A percentile compares a stretch with the other conserved stretches of the same genome.
Conservation (phyloP, 805 yeast genomes). For the Hanseniaspora guilliermondii region DNA sequence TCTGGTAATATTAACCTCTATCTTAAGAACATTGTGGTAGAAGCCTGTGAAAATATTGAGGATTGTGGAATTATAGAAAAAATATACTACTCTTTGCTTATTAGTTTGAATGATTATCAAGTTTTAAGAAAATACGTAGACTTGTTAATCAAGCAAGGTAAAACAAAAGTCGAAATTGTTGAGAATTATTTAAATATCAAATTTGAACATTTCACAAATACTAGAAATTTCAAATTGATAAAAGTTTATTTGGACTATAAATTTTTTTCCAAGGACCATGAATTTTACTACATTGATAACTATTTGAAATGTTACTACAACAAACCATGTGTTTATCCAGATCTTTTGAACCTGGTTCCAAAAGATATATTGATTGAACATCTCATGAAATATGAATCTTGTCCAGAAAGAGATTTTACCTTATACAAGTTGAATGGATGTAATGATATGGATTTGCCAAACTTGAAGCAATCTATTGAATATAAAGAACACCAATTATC, state of each 20-base stretch:
- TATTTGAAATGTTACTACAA: neutral
- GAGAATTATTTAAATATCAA: neutral
- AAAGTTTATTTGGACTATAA: conserved; percentile 2
- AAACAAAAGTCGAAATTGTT: neutral
- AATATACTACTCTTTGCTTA: neutral
- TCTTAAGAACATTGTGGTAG: conserved; percentile 11
- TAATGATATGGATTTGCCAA: neutral
- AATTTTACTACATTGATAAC: neutral
- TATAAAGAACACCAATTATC: neutral
- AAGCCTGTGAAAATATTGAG: neutral
- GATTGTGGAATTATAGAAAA: neutral
- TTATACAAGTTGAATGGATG: neutral
- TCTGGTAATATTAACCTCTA: conserved; percentile 12
- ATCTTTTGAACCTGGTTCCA: conserved; percentile 6
- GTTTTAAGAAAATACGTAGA: conserved; percentile 3
- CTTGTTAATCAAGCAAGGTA: neutral
- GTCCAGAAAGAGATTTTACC: neutral
- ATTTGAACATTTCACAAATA: conserved; percentile 2
- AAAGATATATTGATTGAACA: neutral
- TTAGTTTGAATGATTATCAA: conserved; percentile 11
- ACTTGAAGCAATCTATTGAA: neutral
- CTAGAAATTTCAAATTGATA: conserved; percentile 10
- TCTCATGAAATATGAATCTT: neutral
- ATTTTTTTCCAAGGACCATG: neutral
- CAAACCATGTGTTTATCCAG: conserved; percentile 6